Percentiles rank a stretch among this genome's conserved stretches.
These are phyloP conservation scores for Glaciozyma antarctica DNA, from an alignment of 768 basidiomycete genomes.

Conservation along the genomic window DNA sequence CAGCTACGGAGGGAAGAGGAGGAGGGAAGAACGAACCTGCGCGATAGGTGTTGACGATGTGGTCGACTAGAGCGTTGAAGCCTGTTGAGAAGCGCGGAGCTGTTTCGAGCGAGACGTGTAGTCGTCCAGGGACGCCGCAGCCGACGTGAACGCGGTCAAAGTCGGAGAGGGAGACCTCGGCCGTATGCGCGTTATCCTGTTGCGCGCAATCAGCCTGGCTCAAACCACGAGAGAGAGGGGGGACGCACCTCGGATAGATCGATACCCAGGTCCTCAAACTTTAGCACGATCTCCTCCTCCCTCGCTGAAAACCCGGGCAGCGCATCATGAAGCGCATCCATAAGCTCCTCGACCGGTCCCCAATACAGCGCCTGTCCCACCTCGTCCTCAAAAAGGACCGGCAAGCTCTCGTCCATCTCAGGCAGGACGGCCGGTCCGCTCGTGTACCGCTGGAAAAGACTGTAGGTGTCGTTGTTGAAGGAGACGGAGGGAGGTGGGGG, in stretches of 20 bases:
- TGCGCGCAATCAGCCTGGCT: neutral
- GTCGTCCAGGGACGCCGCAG: constrained; percentile 29
- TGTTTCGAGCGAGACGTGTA: constrained; percentile 17
- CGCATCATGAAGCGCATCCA: constrained; percentile 20
- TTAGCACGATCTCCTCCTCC: constrained; percentile 32
- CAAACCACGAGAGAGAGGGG: neutral
- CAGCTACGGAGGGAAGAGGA: neutral
- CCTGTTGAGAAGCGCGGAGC: constrained; percentile 25
- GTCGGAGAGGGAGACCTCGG: constrained; percentile 30
- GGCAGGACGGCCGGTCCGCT: neutral
- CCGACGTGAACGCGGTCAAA: constrained; percentile 34
- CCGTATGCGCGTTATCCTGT: constrained; percentile 33
- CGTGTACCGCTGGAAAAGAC: constrained; percentile 11
- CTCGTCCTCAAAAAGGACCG: constrained; percentile 12
- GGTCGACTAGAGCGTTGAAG: constrained; percentile 30
- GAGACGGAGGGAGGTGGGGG: constrained; percentile 15
- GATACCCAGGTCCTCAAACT: constrained; percentile 32
- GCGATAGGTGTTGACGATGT: constrained; percentile 17
- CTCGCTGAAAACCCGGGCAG: constrained; percentile 18
- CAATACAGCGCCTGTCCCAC: constrained; percentile 30
- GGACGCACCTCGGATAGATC: constrained; percentile 30
- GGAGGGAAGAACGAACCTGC: neutral
- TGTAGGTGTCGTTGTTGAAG: constrained; percentile 11
- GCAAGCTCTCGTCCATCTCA: neutral
- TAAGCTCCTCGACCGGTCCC: constrained; percentile 20